phyloP scores from a whole-genome alignment of 305 asterid genomes.

The Stenogyne calaminthoides region DNA sequence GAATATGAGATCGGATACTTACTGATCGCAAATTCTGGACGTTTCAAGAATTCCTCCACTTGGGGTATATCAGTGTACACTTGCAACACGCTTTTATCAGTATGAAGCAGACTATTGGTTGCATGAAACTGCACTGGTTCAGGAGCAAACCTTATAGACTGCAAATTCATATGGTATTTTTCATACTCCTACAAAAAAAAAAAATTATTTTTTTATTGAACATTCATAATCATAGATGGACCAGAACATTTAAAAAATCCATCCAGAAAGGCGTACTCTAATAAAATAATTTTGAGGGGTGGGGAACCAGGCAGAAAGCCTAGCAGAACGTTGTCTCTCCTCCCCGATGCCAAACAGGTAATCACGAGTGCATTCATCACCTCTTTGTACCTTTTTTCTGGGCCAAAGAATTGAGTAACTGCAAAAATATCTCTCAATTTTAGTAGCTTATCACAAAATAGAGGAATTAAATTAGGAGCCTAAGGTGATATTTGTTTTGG shows the following conservation, averaged over 20 bases:
- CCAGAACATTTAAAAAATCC: constrained; percentile 10
- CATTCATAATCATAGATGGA: constrained; percentile 15
- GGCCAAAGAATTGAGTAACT: constrained; percentile 97
- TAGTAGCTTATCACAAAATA: constrained; percentile 25
- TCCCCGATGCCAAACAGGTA: constrained; percentile 89
- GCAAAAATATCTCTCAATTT: constrained; percentile 32
- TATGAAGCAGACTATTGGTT: constrained; percentile 44
- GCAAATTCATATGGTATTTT: constrained; percentile 53
- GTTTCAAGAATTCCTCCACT: constrained; percentile 82
- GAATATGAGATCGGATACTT: constrained; percentile 35
- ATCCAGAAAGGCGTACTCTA: constrained; percentile 51
- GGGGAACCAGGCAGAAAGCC: constrained; percentile 98
- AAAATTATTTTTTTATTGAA: constrained; percentile 13
- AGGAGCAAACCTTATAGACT: constrained; percentile 44
- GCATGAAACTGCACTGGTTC: constrained; percentile 40
- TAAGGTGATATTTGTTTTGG: neutral
- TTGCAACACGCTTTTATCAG: constrained; percentile 60
- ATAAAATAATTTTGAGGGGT: constrained; percentile 87
- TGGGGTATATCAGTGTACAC: constrained; percentile 91
- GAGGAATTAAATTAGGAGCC: constrained; percentile 16
- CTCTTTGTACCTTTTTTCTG: constrained; percentile 51
- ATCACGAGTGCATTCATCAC: constrained; percentile 93
- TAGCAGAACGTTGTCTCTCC: constrained; percentile 91
- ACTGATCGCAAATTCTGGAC: constrained; percentile 83
- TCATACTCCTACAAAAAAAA: constrained; percentile 64